A percentile compares a stretch with the other conserved stretches of the same genome.
phyloP scores from a whole-genome alignment of 2,329 filamentous ascomycete genomes.

The Lachnellula arida region DNA sequence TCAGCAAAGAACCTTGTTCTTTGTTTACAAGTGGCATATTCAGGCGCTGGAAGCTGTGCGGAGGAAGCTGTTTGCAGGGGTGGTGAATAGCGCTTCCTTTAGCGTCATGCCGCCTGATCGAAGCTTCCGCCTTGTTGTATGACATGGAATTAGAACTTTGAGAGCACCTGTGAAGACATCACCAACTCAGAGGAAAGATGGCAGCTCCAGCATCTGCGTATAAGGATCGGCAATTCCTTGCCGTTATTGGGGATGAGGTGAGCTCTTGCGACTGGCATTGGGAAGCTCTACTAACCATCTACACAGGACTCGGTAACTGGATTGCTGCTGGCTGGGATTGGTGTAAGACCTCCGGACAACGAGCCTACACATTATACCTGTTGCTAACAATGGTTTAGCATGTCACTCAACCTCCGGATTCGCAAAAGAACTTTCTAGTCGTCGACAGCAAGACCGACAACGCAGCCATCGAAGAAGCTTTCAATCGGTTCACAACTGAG shows the following conservation, averaged over 20 bases:
- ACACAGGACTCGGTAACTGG: slow-evolving; percentile 89
- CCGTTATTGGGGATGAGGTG: slow-evolving; percentile 97
- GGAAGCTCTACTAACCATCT: slow-evolving; percentile 15
- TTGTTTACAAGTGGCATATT: slow-evolving; percentile 16
- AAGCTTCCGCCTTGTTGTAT: not conserved
- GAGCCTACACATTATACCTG: not conserved
- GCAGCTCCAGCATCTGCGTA: slow-evolving; percentile 54
- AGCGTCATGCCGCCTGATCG: slow-evolving; percentile 12
- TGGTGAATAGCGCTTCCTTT: slow-evolving; percentile 6
- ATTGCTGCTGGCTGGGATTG: slow-evolving; percentile 89
- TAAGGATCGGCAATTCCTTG: slow-evolving; percentile 91
- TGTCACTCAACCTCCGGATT: slow-evolving; percentile 80
- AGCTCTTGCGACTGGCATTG: slow-evolving; percentile 3
- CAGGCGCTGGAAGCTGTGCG: not conserved
- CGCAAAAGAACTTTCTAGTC: slow-evolving; percentile 96
- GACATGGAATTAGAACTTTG: not conserved
- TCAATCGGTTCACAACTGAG: slow-evolving; percentile 81
- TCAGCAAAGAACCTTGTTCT: slow-evolving; percentile 3
- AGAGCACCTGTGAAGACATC: not conserved
- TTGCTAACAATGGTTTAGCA: slow-evolving; percentile 53
- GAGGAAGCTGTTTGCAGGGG: not conserved
- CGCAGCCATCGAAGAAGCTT: slow-evolving; percentile 80
- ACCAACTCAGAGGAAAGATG: slow-evolving; percentile 40
- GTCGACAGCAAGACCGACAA: slow-evolving; percentile 93
- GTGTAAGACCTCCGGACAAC: slow-evolving; percentile 53